A percentile compares a stretch with the other conserved stretches of the same genome.
Conservation (phyloP, 1,139 yeast species). For the Lodderomyces oxycetoniae region DNA sequence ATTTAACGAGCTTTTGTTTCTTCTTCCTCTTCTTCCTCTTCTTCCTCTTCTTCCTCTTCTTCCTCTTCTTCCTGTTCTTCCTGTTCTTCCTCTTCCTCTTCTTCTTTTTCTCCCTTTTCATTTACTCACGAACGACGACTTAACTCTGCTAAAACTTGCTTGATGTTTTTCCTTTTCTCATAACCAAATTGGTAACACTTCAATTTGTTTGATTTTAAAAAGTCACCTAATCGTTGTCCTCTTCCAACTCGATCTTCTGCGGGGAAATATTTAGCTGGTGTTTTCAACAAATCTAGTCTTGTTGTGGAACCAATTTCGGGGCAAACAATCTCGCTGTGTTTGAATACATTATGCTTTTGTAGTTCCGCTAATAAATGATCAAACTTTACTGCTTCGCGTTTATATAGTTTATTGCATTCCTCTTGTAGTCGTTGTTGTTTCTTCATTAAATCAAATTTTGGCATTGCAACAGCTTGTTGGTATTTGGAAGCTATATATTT, state of each 20-base stretch:
- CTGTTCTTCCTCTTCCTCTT: neutral
- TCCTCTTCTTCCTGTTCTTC: neutral
- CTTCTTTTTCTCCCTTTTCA: neutral
- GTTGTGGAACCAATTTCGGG: constrained; percentile 3
- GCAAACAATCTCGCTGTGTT: constrained; percentile 32
- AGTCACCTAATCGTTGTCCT: constrained; percentile 33
- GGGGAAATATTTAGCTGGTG: constrained; percentile 15
- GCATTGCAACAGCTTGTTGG: constrained; percentile 15
- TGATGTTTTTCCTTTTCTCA: constrained; percentile 24
- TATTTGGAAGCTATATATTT: constrained; percentile 15
- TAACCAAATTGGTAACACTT: constrained; percentile 29
- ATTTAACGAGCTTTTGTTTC: neutral
- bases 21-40: neutral
- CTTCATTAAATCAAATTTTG: constrained; percentile 11
- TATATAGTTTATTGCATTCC: constrained; percentile 23
- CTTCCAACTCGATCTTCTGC: constrained; percentile 25
- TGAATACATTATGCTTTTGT: constrained; percentile 20
- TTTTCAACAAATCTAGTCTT: neutral
- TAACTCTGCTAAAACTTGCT: constrained; percentile 4
- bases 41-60: neutral
- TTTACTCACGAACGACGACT: neutral
- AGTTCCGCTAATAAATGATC: constrained; percentile 11
- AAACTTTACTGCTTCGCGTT: constrained; percentile 17
- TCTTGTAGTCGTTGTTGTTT: constrained; percentile 18
- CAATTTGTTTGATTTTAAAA: constrained; percentile 20